Base-by-base conservation (phyloP, 371 early-diverging fungal species). In the Mortierella sp. region DNA sequence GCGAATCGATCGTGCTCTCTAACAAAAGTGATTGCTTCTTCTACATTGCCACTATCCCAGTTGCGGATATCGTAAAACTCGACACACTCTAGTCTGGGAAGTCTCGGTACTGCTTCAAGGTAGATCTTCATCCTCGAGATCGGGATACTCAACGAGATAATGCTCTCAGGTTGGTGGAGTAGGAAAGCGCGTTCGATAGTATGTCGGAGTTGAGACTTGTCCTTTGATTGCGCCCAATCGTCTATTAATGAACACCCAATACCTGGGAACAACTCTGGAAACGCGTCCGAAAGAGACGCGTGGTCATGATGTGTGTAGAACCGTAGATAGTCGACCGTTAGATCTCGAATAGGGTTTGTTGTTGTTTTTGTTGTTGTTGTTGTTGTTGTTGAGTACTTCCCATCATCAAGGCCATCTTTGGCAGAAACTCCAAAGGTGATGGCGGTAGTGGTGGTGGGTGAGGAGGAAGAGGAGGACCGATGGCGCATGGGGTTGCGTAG, bases 321-420 rank as follows among this genome's bases (percentile, higher is more conserved):
- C 22, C 33, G 69, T 21, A 74, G 65, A 55, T 74, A 74, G 38
- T 74, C 75, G 1, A 65, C 38, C 5, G 75, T 74, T 55, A 74
- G 16, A 43, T 47, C 47, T 45, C 40, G 6, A 43, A 22, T 21
- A 40, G 60, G 24, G 28, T 33, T 52, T 47, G 58, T 3, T 22
- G 22, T 22, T 48, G 52, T 50, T 47, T 2, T 59, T 36, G 65
- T 65, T 43, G 15, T 52, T 47, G 58, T 8, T 22, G 21, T 22
- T 57, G 52, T 50, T 45, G 36, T 59, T 36, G 65, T 65, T 43
- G 15, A 15, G 15, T 24, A 15, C 16, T 41, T 24, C n/a, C 33
- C 19, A 3, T 41, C 16, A 1, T 36, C 10, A 22, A 24, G 33
- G 2, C 13, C 58, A 28, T 58, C 58, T 38, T 40, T 8, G 5